These are phyloP conservation scores for Mortierella sp. DNA, from an alignment of 371 early-diverging fungal genomes.

Conservation along the genomic window DNA sequence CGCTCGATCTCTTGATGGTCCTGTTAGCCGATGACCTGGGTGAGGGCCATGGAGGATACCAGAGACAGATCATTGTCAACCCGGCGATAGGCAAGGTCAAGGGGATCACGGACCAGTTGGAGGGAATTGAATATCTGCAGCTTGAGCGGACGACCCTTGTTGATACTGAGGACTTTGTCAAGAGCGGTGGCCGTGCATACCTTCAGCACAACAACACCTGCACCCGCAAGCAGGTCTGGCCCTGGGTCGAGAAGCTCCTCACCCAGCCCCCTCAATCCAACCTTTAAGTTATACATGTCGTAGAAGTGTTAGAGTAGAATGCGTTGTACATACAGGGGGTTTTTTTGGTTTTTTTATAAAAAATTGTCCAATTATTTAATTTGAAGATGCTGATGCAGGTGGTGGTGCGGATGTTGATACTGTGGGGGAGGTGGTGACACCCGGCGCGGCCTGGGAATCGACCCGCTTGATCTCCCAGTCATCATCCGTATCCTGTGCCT, in stretches of 20 bases:
- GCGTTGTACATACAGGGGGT: not conserved
- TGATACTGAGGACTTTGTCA: conserved; percentile 27
- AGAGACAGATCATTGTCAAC: conserved; percentile 72
- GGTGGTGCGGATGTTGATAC: conserved; percentile 11
- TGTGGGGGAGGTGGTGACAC: conserved; percentile 41
- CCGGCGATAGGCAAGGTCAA: conserved; percentile 47
- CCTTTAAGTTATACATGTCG: conserved; percentile 13
- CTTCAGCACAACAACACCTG: conserved; percentile 67
- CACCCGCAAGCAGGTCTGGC: conserved; percentile 82
- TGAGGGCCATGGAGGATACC: conserved; percentile 61
- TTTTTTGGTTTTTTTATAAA: not conserved
- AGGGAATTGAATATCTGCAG: conserved; percentile 29
- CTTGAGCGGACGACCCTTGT: conserved; percentile 21
- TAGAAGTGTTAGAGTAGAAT: no score
- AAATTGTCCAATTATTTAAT: conserved; percentile 7
- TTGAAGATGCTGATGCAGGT: not conserved
- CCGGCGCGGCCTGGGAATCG: conserved; percentile 24
- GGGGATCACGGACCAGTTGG: conserved; percentile 47
- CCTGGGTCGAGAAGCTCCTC: conserved; percentile 60
- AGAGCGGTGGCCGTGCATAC: conserved; percentile 56
- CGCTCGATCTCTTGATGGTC: conserved; percentile 69
- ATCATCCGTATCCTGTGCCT: conserved; percentile 49
- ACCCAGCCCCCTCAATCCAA: conserved; percentile 19
- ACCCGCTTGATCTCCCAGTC: conserved; percentile 56
- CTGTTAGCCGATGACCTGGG: conserved; percentile 72